A percentile compares a stretch with the other conserved stretches of the same genome.
phyloP scores from a whole-genome alignment of 352 stramenopile species.

The Phytopythium litorale region DNA sequence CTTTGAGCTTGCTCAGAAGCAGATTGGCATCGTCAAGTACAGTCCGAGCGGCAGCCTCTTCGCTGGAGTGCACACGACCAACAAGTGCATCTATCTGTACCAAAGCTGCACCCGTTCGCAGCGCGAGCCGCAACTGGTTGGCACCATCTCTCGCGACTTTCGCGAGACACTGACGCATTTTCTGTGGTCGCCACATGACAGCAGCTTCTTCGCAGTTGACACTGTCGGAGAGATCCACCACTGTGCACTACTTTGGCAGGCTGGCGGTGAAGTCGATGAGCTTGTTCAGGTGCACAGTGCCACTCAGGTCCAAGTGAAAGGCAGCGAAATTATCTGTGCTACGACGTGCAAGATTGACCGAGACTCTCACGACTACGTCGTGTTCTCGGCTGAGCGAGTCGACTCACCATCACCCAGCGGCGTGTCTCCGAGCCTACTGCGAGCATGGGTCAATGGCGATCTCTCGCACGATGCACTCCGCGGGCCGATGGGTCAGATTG shows the following conservation, averaged over 20 bases:
- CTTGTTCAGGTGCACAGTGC: constrained; percentile 25
- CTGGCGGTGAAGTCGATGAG: constrained; percentile 40
- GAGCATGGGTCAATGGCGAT: constrained; percentile 54
- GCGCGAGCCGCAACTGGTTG: constrained; percentile 48
- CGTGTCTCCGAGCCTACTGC: constrained; percentile 17
- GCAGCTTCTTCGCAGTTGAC: constrained; percentile 42
- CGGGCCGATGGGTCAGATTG: constrained; percentile 7
- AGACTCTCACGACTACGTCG: constrained; percentile 49
- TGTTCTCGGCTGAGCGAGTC: constrained; percentile 48
- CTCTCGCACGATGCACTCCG: constrained; percentile 35
- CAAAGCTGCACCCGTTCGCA: constrained; percentile 31
- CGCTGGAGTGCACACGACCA: constrained; percentile 29
- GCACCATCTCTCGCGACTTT: constrained; percentile 35
- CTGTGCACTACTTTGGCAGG: constrained; percentile 27
- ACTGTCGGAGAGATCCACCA: constrained; percentile 30
- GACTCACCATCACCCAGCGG: background rate
- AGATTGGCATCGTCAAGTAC: constrained; percentile 59
- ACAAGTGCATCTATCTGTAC: constrained; percentile 52
- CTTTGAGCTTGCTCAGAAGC: constrained; percentile 63
- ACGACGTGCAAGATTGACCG: constrained; percentile 25
- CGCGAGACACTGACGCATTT: constrained; percentile 31
- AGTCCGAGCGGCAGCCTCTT: constrained; percentile 54
- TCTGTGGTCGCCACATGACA: constrained; percentile 44
- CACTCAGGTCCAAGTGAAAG: constrained; percentile 16
- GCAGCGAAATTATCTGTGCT: constrained; percentile 22